Base-by-base conservation (phyloP, 495 filamentous ascomycete genomes). In the Talaromyces ruber region DNA sequence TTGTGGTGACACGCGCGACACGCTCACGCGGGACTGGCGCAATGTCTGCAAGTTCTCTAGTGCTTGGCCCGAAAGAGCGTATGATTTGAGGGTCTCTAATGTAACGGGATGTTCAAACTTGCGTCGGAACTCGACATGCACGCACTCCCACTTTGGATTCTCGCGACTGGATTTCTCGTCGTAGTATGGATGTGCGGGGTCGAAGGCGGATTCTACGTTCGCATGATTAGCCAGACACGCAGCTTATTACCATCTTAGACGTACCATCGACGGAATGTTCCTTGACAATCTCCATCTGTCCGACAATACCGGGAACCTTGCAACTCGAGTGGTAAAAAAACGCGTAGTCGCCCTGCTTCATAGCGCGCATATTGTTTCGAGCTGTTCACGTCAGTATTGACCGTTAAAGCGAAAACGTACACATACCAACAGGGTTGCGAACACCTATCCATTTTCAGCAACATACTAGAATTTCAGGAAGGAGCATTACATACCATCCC, bases 291-390 rank as follows among this genome's bases (percentile, higher is more conserved):
- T 96, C 89, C 90, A 97, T 95, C 7, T 88, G 84, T n/a, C 94
- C 94, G 4, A 87, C 92, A 57, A 98, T 89, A 3, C 91, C 93
- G 0, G 94, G 93, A 30, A 86, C 81, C 73, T 94, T 96, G 76
- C 89, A 92, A 69, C 92, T 95, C n/a, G 89, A 93, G 76, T 97
- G 93, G 71, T 98, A 98, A 78, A 98, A 97, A 76, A 98, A 97
- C 37, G 92, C 93, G 50, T 89, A 77, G 64, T 98, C 94, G 45
- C 94, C 93, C 65, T 86, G 84, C 71, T 89, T 91, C 94, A 98
- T 98, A 5, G 86, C 80, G 2, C 88, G 84, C 70, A 98, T 85
- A 70, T 96, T 90, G 69, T 97, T 97, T 43, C 89, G 82, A 16
- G 93, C 91, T 77, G 67, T 61, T 57, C 11, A 14, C 12, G 34